Base-by-base conservation (phyloP, 192 early-diverging fungal genomes). In the Martensiomyces pterosporus region DNA sequence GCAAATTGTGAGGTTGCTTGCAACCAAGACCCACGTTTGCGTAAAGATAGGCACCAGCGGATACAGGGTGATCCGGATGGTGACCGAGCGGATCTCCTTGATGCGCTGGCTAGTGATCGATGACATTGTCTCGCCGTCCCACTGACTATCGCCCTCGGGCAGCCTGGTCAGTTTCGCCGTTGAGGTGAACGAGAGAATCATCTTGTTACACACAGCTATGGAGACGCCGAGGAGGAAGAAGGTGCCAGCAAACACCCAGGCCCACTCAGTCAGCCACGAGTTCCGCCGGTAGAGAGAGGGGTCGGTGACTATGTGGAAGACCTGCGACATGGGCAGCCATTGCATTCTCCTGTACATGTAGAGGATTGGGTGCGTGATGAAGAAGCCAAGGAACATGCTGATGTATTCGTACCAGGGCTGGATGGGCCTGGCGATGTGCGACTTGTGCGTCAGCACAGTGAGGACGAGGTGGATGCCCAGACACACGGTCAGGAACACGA, bases 221-320 rank as follows among this genome's bases (percentile, higher is more conserved):
- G 39, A 33, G 14, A 39, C 17, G 19, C 55, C 12, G 9, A 63
- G 32, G 19, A 63, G 27, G 26, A 59, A 55, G 3, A 38, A 29
- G 27, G 55, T 57, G 34, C 33, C 47, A 22, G 50, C 26, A 23
- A 62, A 54, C 4, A 70, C 36, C 67, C 67, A 70, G 4, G 39
- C 55, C 67, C 67, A 70, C 48, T 55, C 59, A 10, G 60, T 70
- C 9, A 58, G 41, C 67, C 67, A 70, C 18, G 60, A 49, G 1
- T 54, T 55, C 4, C 44, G 12, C 22, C 53, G 40, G 51, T 55
- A 70, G 51, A 63, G 54, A 8, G 46, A 13, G 1, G 33, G 47
- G 1, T 54, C 43, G 16, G 41, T 22, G 35, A 47, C 50, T 9
- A 70, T 54, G 33, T 70, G 60, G 32, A 70, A 70, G 2, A 62